phyloP scores from a whole-genome alignment of 257 asterid genomes.

The Nicotiana sylvestris region DNA sequence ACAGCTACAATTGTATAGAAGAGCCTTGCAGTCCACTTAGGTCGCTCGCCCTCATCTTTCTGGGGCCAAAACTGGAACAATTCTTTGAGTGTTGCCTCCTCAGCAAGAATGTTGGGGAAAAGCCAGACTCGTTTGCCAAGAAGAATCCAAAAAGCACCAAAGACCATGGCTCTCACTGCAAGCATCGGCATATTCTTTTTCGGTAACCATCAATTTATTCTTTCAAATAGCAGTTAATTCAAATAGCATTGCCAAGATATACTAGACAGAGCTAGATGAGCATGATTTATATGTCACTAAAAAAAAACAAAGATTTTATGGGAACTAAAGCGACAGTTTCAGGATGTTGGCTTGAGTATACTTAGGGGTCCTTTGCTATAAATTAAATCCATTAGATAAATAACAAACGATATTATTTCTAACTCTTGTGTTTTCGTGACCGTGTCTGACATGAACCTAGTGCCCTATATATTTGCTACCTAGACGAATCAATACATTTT shows the following conservation, averaged over 20 bases:
- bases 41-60: slow-evolving; percentile 87
- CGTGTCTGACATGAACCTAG: neutral
- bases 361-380: neutral
- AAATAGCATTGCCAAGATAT: neutral
- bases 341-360: neutral
- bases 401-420: neutral
- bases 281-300: neutral
- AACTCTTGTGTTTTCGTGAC: neutral
- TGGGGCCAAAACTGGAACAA: slow-evolving; percentile 97
- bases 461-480: neutral
- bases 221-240: neutral
- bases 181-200: neutral
- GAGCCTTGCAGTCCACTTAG: slow-evolving; percentile 94
- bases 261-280: neutral
- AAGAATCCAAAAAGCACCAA: slow-evolving; percentile 72
- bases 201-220: neutral
- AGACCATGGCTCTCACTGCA: slow-evolving; percentile 83
- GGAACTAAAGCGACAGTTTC: neutral
- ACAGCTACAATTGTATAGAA: slow-evolving; percentile 66
- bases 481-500: neutral
- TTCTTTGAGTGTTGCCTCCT: slow-evolving; percentile 96
- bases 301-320: neutral
- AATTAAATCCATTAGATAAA: neutral
- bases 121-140: slow-evolving; percentile 94
- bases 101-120: slow-evolving; percentile 98